Conservation (phyloP, 2,329 filamentous ascomycete genomes). For the Xylariales sp. region DNA sequence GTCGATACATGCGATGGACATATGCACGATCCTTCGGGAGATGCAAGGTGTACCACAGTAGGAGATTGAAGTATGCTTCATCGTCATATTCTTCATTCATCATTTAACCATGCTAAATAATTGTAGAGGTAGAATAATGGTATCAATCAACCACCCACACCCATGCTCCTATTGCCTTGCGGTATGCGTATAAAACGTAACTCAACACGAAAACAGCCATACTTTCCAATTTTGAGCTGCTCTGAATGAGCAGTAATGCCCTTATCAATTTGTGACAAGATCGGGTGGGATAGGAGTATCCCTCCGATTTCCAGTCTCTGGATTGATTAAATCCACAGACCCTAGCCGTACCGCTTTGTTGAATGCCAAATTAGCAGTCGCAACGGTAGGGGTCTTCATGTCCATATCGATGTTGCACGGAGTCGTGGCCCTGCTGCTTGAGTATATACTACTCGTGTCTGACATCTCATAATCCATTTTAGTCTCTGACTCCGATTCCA, state of each 20-base stretch:
- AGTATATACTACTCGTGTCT: conserved; percentile 36
- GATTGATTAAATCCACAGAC: conserved; percentile 24
- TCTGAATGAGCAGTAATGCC: too few relatives aligned
- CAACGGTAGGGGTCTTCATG: conserved; percentile 34
- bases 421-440: conserved; percentile 28
- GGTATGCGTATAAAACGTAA: conserved; percentile 14
- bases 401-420: conserved; percentile 26
- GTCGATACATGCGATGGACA: neutral
- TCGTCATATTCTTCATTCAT: neutral
- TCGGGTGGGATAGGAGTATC: conserved; percentile 33
- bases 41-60: neutral
- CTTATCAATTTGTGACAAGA: conserved; percentile 14
- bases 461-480: conserved; percentile 44
- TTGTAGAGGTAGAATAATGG: conserved; percentile 14
- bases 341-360: conserved; percentile 18
- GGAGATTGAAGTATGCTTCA: neutral
- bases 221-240: too few relatives aligned
- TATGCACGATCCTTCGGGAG: neutral
- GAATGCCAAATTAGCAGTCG: conserved; percentile 9
- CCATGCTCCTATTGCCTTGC: conserved; percentile 12
- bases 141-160: conserved; percentile 10
- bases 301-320: conserved; percentile 23
- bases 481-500: conserved; percentile 24
- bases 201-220: neutral
- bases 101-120: conserved; percentile 6